Base-by-base conservation (phyloP, 2,329 filamentous ascomycete species). In the Penicillium digitatum region DNA sequence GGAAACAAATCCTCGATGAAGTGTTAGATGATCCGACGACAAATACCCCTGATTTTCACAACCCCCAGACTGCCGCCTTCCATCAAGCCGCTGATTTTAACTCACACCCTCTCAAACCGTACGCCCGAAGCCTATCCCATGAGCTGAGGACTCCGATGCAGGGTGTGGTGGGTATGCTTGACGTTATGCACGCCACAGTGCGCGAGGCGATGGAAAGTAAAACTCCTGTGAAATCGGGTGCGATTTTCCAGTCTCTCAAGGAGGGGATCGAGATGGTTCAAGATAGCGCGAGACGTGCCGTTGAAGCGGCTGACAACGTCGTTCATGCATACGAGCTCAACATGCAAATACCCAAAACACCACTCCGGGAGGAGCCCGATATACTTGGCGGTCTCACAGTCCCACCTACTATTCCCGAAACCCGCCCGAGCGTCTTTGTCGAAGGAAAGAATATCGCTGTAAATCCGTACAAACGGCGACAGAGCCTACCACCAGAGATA, bases 311-410 rank as follows among this genome's bases (percentile, higher is more conserved):
- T 8, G 87, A 89, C 68, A 89, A 89, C 62, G 86, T 89, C 18
- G 86, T 89, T 10, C 85, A 89, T 70, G 87, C 87, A 12, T 88
- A 88, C 63, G 87, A 89, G 65, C 82, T 89, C 71, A 86, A 89
- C 65, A 87, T 89, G 84, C 83, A 87, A 62, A 80, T 89, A 39
- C 86, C 87, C n/a, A 83, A 87, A 59, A 83, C 81, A 12, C 83
- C 82, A 8, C 70, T 77, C 42, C 74, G 76, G 34, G 76, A 72
- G 24, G 54, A 67, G 16, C 68, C 68, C 39, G 72, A 74, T 6
- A 65, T 69, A 20, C 62, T 71, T 18, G 65, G 67, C 16, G 60
- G 64, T 10, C 59, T 35, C 22, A 16, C 64, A 9, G 62, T 62
- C 16, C 65, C 64, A 34, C 59, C 63, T 12, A 53, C 40, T 9